Percentiles rank a stretch among this genome's conserved stretches.
These are phyloP conservation scores for Cytospora chrysosperma DNA, from an alignment of 2,329 filamentous ascomycete species.

Conservation along the genomic window DNA sequence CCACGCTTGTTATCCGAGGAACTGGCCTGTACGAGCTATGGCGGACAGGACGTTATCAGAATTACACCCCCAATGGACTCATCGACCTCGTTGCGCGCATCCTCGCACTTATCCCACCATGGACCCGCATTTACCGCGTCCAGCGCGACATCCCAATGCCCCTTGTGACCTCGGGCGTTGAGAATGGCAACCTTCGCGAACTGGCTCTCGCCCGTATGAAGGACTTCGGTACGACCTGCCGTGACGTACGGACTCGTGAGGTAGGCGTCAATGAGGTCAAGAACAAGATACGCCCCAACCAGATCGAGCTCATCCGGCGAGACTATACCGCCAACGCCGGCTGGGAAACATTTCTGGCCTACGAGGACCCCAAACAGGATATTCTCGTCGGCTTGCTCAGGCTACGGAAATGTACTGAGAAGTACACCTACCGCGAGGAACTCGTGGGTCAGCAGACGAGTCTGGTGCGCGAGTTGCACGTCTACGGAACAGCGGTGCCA, in stretches of 20 bases:
- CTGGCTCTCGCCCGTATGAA: constrained; percentile 97
- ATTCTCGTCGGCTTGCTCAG: constrained; percentile 90
- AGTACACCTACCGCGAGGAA: constrained; percentile 89
- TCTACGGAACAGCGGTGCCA: constrained; percentile 96
- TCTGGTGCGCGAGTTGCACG: constrained; percentile 90
- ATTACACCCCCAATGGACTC: constrained; percentile 95
- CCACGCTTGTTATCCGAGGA: constrained; percentile 92
- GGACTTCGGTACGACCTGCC: constrained; percentile 95
- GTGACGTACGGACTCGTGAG: constrained; percentile 92
- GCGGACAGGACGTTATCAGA: constrained; percentile 95
- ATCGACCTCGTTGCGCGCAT: constrained; percentile 97
- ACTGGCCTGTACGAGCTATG: constrained; percentile 96
- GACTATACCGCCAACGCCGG: constrained; percentile 95
- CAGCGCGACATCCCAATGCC: constrained; percentile 99
- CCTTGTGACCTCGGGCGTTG: constrained; percentile 94
- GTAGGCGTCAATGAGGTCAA: constrained; percentile 99
- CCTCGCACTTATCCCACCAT: constrained; percentile 87
- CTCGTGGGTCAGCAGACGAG: constrained; percentile 83
- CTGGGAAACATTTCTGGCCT: constrained; percentile 98
- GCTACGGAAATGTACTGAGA: constrained; percentile 84
- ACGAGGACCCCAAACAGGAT: constrained; percentile 97
- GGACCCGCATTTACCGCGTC: constrained; percentile 98
- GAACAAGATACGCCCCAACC: constrained; percentile 94
- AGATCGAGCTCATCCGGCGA: constrained; percentile 89
- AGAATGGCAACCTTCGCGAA: constrained; percentile 95